Conservation (phyloP, 139 green algal genomes). For the Marvania coccoides region DNA sequence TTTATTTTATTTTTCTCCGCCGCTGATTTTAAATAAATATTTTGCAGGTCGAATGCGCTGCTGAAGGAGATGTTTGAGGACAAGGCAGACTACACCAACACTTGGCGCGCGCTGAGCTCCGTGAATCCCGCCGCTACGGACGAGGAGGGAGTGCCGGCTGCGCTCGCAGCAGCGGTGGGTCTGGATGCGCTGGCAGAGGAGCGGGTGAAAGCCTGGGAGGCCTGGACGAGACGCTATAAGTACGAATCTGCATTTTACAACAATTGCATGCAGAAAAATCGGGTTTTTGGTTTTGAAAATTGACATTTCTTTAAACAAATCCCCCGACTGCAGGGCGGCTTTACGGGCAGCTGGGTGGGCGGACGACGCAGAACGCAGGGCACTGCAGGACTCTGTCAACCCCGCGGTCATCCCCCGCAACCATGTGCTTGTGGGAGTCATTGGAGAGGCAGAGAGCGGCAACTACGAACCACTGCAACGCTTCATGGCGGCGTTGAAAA, state of each 20-base stretch:
- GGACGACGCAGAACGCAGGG: background rate
- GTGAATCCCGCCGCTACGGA: slow-evolving; percentile 3
- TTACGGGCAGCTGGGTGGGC: background rate
- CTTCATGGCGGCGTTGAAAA: slow-evolving; percentile 30
- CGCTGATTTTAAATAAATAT: background rate
- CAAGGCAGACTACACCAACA: slow-evolving; percentile 76
- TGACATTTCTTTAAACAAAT: too few species aligned
- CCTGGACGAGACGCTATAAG: slow-evolving; percentile 61
- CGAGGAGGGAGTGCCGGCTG: slow-evolving; percentile 3
- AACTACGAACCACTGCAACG: slow-evolving; percentile 37
- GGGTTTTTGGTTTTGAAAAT: too few species aligned
- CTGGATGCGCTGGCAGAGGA: slow-evolving; percentile 19
- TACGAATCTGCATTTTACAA: too few species aligned
- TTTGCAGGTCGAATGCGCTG: slow-evolving; percentile 13
- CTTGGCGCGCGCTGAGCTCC: slow-evolving; percentile 46
- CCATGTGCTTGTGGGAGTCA: slow-evolving; percentile 74
- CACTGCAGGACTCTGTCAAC: slow-evolving; percentile 46
- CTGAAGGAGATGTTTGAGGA: slow-evolving; percentile 55
- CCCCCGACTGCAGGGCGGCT: background rate
- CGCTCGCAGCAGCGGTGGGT: slow-evolving; percentile 15
- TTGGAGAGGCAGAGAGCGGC: slow-evolving; percentile 52
- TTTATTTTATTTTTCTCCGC: too few species aligned
- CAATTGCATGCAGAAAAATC: too few species aligned
- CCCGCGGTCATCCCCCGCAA: slow-evolving; percentile 77
- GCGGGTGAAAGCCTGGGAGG: slow-evolving; percentile 35